These are phyloP conservation scores for Aspergillus caelatus DNA, from an alignment of 2,329 filamentous ascomycete species.

Conservation along the genomic window DNA sequence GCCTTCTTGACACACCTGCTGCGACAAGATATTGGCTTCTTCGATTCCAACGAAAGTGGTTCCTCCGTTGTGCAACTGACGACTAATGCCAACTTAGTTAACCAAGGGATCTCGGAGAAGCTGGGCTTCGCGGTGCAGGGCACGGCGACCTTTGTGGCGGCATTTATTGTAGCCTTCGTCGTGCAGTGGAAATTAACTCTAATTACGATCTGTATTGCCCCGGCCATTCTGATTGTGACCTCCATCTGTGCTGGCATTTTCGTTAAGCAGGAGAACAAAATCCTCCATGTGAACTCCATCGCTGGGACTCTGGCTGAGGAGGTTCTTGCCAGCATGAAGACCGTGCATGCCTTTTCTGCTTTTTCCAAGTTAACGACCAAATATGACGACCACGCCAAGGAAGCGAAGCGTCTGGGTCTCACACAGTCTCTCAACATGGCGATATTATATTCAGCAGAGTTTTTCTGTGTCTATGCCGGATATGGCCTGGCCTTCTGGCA, in stretches of 20 bases:
- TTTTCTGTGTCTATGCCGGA: conserved; percentile 51
- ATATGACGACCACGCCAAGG: neutral
- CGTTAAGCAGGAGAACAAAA: conserved; percentile 27
- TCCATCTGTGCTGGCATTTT: conserved; percentile 25
- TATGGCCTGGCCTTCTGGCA: conserved; percentile 60
- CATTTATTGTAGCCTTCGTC: conserved; percentile 44
- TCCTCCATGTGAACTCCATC: conserved; percentile 45
- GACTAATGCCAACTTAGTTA: conserved; percentile 39
- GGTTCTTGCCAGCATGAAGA: conserved; percentile 51
- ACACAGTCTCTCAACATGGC: conserved; percentile 4
- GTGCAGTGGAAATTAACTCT: conserved; percentile 49
- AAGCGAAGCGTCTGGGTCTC: neutral
- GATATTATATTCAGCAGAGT: conserved; percentile 8
- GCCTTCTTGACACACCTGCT: conserved; percentile 3
- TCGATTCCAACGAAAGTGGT: conserved; percentile 1
- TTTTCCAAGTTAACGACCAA: conserved; percentile 1
- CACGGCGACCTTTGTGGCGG: conserved; percentile 42
- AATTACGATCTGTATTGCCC: conserved; percentile 51
- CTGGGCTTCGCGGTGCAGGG: conserved; percentile 36
- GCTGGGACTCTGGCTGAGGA: conserved; percentile 53
- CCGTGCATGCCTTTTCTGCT: conserved; percentile 52
- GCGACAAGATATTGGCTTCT: conserved; percentile 9
- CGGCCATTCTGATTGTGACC: conserved; percentile 41
- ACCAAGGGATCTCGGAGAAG: conserved; percentile 46
- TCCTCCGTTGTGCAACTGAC: conserved; percentile 15